Conservation (phyloP, 345 rosid species). For the Boechera retrofracta region DNA sequence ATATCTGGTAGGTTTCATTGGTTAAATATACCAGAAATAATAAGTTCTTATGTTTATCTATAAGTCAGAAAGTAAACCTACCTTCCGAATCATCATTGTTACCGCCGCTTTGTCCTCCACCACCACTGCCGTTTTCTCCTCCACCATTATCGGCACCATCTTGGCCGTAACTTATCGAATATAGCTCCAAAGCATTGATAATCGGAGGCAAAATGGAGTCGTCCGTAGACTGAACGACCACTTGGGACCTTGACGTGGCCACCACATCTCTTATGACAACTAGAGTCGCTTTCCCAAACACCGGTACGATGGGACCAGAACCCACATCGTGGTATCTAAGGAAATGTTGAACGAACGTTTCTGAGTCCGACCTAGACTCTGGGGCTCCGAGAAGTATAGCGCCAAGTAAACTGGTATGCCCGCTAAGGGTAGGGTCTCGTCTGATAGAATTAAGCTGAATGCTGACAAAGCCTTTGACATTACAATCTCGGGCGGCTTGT, state of each 20-base stretch:
- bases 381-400: slow-evolving; percentile 31
- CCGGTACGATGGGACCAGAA: slow-evolving; percentile 10
- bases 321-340: neutral
- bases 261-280: slow-evolving; percentile 14
- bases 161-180: slow-evolving; percentile 10
- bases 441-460: neutral
- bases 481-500: slow-evolving; percentile 25
- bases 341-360: slow-evolving; percentile 27
- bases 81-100: slow-evolving; percentile 12
- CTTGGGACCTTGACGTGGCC: neutral
- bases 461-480: slow-evolving; percentile 18
- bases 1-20: neutral
- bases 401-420: slow-evolving; percentile 22
- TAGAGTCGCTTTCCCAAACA: slow-evolving; percentile 21
- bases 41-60: neutral
- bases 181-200: slow-evolving; percentile 21
- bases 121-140: neutral
- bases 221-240: neutral
- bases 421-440: neutral
- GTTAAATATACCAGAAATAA: neutral
- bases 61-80: neutral
- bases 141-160: neutral
- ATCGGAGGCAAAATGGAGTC: slow-evolving; percentile 16
- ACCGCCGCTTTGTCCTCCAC: neutral
- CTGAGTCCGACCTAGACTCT: neutral